Percentiles rank a stretch among this genome's conserved stretches.
Evolutionary conservation across 495 filamentous ascomycete genomes (phyloP).

Genomic region (Parathielavia hyrcaniae): DNA sequence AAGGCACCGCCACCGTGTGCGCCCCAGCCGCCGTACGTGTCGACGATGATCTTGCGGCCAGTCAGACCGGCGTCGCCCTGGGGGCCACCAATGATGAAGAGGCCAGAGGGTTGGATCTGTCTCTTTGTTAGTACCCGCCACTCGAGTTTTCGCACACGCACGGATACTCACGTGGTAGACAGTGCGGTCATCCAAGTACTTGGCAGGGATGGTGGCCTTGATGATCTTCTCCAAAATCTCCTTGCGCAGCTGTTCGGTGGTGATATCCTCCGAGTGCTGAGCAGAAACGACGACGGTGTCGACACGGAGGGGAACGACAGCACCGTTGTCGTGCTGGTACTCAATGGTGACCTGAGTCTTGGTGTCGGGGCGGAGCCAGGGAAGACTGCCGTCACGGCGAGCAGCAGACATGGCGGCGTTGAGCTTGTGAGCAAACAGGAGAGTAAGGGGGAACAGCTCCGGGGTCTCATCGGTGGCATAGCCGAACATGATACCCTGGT

Average conservation of each 20-base stretch:
- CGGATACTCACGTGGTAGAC: slow-evolving; percentile 72
- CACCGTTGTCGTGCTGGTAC: slow-evolving; percentile 93
- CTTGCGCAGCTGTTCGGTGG: slow-evolving; percentile 87
- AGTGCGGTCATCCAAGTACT: slow-evolving; percentile 87
- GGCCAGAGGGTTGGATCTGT: slow-evolving; percentile 91
- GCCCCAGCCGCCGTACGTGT: slow-evolving; percentile 99
- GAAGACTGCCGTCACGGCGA: slow-evolving; percentile 75
- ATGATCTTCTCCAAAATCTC: slow-evolving; percentile 97
- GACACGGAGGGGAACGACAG: slow-evolving; percentile 83
- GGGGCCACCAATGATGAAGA: slow-evolving; percentile 98
- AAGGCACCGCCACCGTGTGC: slow-evolving; percentile 99
- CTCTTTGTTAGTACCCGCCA: slow-evolving; percentile 24
- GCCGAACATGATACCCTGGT: slow-evolving; percentile 99
- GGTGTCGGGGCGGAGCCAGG: slow-evolving; percentile 96
- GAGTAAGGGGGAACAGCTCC: slow-evolving; percentile 88
- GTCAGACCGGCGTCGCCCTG: slow-evolving; percentile 99
- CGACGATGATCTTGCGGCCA: slow-evolving; percentile 99
- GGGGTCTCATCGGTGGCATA: slow-evolving; percentile 99
- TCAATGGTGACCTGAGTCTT: slow-evolving; percentile 99
- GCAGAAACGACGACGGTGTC: slow-evolving; percentile 96
- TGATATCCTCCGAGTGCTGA: slow-evolving; percentile 84
- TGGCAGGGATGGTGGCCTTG: slow-evolving; percentile 81
- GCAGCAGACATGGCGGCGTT: slow-evolving; percentile 88
- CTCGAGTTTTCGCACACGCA: background rate
- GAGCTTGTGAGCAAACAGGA: slow-evolving; percentile 90